Percentiles rank a stretch among this genome's conserved stretches.
These are phyloP conservation scores for Acacia crassicarpa DNA, from an alignment of 306 rosid species.

Conservation along the genomic window DNA sequence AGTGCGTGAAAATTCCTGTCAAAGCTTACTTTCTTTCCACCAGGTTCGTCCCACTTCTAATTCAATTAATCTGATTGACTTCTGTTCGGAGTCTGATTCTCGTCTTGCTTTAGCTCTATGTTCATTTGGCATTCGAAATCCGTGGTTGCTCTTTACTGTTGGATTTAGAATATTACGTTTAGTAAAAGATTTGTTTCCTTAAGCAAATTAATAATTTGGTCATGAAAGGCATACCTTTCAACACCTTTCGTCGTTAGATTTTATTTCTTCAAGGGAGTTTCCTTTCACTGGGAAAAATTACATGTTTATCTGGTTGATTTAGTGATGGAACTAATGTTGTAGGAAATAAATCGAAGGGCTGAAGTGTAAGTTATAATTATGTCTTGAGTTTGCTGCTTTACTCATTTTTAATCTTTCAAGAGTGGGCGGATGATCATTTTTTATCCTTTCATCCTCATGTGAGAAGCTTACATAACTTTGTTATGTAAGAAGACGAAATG, in stretches of 20 bases:
- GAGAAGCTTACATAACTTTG: neutral
- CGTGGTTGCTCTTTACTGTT: slow-evolving; percentile 20
- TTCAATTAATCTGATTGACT: slow-evolving; percentile 17
- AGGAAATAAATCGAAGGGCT: neutral
- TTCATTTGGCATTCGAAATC: neutral
- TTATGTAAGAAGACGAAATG: neutral
- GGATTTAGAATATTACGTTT: slow-evolving; percentile 9
- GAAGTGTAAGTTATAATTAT: neutral
- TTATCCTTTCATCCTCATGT: neutral
- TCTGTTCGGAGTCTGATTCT: slow-evolving; percentile 7
- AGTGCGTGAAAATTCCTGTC: slow-evolving; percentile 59
- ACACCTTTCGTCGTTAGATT: neutral
- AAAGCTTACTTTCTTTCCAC: slow-evolving; percentile 91
- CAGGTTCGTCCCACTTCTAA: slow-evolving; percentile 48
- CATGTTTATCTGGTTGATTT: neutral
- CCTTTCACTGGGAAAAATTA: neutral
- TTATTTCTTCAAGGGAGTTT: neutral
- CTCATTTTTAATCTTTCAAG: neutral
- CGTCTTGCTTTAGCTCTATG: neutral
- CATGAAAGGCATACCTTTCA: neutral
- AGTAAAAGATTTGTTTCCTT: neutral
- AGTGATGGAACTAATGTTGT: neutral
- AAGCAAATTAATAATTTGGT: neutral
- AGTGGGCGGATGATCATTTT: neutral
- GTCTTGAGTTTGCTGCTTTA: neutral